Base-by-base conservation (phyloP, 371 early-diverging fungal species). In the Thermomucor indicae-seudaticae region DNA sequence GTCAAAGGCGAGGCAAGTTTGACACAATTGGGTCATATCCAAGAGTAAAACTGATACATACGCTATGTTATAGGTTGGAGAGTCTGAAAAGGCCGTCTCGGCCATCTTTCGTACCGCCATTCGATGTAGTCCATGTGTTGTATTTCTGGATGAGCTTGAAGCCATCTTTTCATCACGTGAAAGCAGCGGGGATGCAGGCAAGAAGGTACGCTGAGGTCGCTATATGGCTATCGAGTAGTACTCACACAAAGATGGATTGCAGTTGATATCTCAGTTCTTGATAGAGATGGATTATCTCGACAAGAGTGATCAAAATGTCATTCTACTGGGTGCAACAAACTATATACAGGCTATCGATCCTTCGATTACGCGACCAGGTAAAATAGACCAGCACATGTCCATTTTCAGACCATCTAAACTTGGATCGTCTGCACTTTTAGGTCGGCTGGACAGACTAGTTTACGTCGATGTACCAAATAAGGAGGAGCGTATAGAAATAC, bases 111-210 rank as follows among this genome's bases (percentile, higher is more conserved):
- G 90, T 49, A 83, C 81, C 0, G 98, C 98, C 3, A 75, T 85
- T 43, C 88, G 93, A 49, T 90, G 90, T 22, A 80, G 86, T 46
- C 99, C 99, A 0, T 90, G 96, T 51, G 93, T 99, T 16, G 81
- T 99, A 14, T 99, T 99, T 69, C 86, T 99, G 49, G 99, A 99
- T 75, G 99, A 99, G 67, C 73, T 99, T 30, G 99, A 99, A 56
- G 89, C 94, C 1, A 70, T 97, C 7, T 96, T 88, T 63, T 68
- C 79, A 8, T 60, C 72, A 8, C 58, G 82, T 38, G 84, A 84
- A 14, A 68, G 66, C 5, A 72, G 73, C 38, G 85, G 86, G 2
- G 76, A 79, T 48, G 70, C 82, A 0, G 84, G 85, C 8, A 78
- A 76, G 51, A 80, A 84, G 78, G 85, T 78, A 62, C 41, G 17